These are phyloP conservation scores for Ganoderma leucocontextum DNA, from an alignment of 1,284 basidiomycete species.

Conservation along the genomic window DNA sequence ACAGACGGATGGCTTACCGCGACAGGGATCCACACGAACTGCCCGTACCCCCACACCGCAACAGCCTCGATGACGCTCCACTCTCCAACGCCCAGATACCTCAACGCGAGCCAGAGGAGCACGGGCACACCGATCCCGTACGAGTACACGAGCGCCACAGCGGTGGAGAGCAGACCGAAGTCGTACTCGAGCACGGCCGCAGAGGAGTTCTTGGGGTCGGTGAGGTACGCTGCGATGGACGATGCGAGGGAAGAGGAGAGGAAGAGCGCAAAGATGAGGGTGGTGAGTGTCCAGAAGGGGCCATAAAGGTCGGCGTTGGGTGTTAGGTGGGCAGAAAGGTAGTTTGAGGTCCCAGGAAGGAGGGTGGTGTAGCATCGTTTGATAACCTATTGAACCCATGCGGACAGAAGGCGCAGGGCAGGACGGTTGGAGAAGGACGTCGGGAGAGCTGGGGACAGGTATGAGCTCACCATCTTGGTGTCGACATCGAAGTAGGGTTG, in stretches of 20 bases:
- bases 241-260: conserved; percentile 90
- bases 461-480: conserved; percentile 64
- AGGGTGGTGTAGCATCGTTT: conserved; percentile 78
- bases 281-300: conserved; percentile 96
- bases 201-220: conserved; percentile 52
- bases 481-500: conserved; percentile 85
- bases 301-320: conserved; percentile 83
- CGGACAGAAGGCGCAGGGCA: background rate
- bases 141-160: conserved; percentile 83
- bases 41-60: conserved; percentile 77
- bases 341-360: conserved; percentile 64
- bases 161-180: conserved; percentile 84
- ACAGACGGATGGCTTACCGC: conserved; percentile 54
- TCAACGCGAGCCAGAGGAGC: conserved; percentile 79
- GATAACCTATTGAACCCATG: conserved; percentile 56
- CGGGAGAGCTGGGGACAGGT: conserved; percentile 6
- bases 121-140: conserved; percentile 87
- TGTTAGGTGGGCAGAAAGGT: conserved; percentile 67
- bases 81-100: conserved; percentile 85
- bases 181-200: conserved; percentile 69
- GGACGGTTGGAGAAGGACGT: background rate
- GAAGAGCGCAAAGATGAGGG: conserved; percentile 90
- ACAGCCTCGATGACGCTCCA: conserved; percentile 87
- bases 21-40: conserved; percentile 83
- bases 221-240: conserved; percentile 84